Evolutionary conservation across 202 grass and related monocot species (phyloP).

Genomic region (Eragrostis tef): DNA sequence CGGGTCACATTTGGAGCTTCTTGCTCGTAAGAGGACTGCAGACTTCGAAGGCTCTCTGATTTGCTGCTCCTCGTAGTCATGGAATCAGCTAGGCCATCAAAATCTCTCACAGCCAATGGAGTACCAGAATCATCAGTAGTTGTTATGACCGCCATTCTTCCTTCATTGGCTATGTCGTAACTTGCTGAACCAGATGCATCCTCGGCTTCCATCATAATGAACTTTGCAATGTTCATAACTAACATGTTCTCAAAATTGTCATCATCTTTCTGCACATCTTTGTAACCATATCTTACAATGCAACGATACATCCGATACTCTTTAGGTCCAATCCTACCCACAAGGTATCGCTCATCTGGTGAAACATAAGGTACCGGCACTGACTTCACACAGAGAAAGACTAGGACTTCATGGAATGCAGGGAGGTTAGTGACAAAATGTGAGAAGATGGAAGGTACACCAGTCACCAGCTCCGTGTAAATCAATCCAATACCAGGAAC

Average conservation of each 20-base stretch:
- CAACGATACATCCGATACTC: slow-evolving; percentile 93
- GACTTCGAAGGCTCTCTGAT: slow-evolving; percentile 77
- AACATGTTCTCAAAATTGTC: slow-evolving; percentile 92
- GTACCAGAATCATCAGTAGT: slow-evolving; percentile 50
- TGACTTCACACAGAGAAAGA: slow-evolving; percentile 92
- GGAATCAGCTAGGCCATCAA: slow-evolving; percentile 49
- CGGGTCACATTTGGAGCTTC: slow-evolving; percentile 62
- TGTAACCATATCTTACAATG: slow-evolving; percentile 93
- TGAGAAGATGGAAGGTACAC: slow-evolving; percentile 90
- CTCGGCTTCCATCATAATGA: slow-evolving; percentile 94
- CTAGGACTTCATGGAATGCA: slow-evolving; percentile 92
- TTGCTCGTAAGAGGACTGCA: slow-evolving; percentile 83
- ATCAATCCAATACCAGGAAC: slow-evolving; percentile 96
- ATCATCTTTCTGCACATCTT: slow-evolving; percentile 84
- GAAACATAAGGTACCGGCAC: slow-evolving; percentile 81
- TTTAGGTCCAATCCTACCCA: slow-evolving; percentile 83
- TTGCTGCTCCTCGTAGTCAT: slow-evolving; percentile 62
- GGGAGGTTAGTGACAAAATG: slow-evolving; percentile 97
- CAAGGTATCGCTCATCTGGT: slow-evolving; percentile 77
- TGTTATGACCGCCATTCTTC: slow-evolving; percentile 92
- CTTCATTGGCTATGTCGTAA: slow-evolving; percentile 80
- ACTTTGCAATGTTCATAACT: slow-evolving; percentile 94
- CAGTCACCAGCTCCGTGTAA: slow-evolving; percentile 93
- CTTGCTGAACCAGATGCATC: slow-evolving; percentile 62
- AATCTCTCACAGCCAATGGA: slow-evolving; percentile 56